Evolutionary conservation across 2,329 filamentous ascomycete species (phyloP), one percentile per base, ranked within the genome.

Genomic region (Fusarium armeniacum): DNA sequence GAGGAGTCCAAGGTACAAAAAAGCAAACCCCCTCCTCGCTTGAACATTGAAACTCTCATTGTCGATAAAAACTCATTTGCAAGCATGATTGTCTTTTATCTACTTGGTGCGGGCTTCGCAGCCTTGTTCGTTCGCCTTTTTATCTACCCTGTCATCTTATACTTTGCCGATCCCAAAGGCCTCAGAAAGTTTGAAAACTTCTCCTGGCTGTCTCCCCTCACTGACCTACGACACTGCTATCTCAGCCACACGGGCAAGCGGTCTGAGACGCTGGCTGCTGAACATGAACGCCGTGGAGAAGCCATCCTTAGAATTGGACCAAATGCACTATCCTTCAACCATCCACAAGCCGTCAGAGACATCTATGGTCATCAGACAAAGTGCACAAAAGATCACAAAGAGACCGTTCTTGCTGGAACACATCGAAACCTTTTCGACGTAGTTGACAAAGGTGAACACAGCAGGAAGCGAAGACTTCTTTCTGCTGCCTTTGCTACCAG

Each of bases 361-460:
- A 58, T 87, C 78, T 67, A 82, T 45, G 75, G 74, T 20, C 84
- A 87, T 65, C 82, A 81, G 40, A 83, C 85, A 2, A 80, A 80
- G 28, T 86, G 84, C 65, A 79, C 77, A 15, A 87, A 87, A 62
- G 85, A 85, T 22, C 76, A 76, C 1, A 81, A 80, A 18, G 87
- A 87, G 64, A 65, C 77, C 3, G 71, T 81, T 16, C 77, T 80
- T 0, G 77, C 84, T 1, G 84, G 84, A 4, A 79, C 81, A 0
- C 85, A 87, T 73, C 83, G 77, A 64, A 82, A 87, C 60, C 80
- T 87, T 1, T 83, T 84, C 26, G 85, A 87, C 72, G 84, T 85
- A 2, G 73, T 84, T 13, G 84, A 87, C 70, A 85, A 84, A 74
- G 69, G 76, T 13, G 84, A 87, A 8, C 86, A 88, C 65, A 78